Evolutionary conservation across 1,284 basidiomycete genomes (phyloP).

Genomic region (Cutaneotrichosporon dermatis): DNA sequence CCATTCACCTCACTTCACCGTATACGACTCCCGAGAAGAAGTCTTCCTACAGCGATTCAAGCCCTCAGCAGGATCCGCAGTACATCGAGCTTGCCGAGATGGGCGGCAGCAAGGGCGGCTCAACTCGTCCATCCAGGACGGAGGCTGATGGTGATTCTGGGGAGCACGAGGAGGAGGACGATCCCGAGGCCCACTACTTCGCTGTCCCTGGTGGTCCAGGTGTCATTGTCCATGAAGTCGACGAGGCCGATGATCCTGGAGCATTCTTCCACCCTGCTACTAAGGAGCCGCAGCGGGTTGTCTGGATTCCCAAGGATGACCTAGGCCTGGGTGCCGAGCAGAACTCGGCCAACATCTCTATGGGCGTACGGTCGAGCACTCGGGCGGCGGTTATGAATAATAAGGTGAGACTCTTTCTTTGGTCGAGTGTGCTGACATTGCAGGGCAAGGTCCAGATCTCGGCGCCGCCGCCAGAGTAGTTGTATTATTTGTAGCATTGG

Average conservation of each 20-base stretch:
- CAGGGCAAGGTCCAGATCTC: slow-evolving; percentile 8
- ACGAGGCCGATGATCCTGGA: slow-evolving; percentile 35
- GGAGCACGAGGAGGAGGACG: slow-evolving; percentile 3
- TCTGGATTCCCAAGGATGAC: slow-evolving; percentile 76
- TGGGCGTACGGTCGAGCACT: slow-evolving; percentile 59
- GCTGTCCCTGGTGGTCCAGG: slow-evolving; percentile 44
- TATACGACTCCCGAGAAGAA: not conserved
- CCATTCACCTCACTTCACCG: no score
- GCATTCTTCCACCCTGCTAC: slow-evolving; percentile 76
- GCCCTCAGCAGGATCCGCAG: no score
- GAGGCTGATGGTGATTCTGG: not conserved
- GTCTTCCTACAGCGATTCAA: slow-evolving; percentile 21
- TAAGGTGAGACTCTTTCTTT: slow-evolving; percentile 41
- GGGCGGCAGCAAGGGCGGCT: not conserved
- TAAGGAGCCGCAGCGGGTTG: slow-evolving; percentile 63
- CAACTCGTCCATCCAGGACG: not conserved
- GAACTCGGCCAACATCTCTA: slow-evolving; percentile 56
- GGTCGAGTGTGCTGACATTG: not conserved
- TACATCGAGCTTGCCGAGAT: slow-evolving; percentile 10
- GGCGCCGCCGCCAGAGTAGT: slow-evolving; percentile 4
- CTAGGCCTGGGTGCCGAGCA: slow-evolving; percentile 65
- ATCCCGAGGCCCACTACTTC: slow-evolving; percentile 32
- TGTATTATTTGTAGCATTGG: not conserved
- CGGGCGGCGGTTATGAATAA: slow-evolving; percentile 61
- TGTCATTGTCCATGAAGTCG: slow-evolving; percentile 14